These are phyloP conservation scores for Suillus cothurnatus DNA, from an alignment of 768 basidiomycete genomes.

Conservation along the genomic window DNA sequence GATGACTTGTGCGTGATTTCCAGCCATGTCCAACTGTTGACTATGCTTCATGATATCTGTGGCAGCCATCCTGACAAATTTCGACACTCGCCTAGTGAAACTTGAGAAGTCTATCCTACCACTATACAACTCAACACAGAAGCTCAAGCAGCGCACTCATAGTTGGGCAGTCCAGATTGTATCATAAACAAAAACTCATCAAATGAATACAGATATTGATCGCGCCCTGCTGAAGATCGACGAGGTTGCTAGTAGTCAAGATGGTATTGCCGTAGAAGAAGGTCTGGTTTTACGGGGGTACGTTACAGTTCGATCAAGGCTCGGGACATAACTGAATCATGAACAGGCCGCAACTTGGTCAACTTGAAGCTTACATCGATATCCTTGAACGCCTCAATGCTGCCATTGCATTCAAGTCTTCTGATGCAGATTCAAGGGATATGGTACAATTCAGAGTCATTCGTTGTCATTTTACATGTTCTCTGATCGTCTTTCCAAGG, in stretches of 20 bases:
- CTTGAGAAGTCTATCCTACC: constrained; percentile 86
- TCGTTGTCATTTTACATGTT: not conserved
- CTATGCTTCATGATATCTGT: constrained; percentile 27
- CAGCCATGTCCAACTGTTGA: not conserved
- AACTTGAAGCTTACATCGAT: constrained; percentile 67
- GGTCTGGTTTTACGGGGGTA: constrained; percentile 79
- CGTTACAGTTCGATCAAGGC: constrained; percentile 8
- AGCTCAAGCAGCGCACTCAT: constrained; percentile 67
- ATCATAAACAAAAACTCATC: not conserved
- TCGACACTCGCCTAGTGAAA: constrained; percentile 79
- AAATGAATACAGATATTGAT: constrained; percentile 65
- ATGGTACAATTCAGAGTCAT: constrained; percentile 40
- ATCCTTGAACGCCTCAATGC: constrained; percentile 79
- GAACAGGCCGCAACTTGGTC: constrained; percentile 67
- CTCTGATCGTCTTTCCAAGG: constrained; percentile 32
- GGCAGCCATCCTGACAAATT: constrained; percentile 79
- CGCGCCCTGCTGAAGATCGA: constrained; percentile 77
- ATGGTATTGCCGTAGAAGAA: constrained; percentile 77
- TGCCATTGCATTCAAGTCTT: constrained; percentile 73
- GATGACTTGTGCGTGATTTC: constrained; percentile 69
- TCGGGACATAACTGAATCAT: not conserved
- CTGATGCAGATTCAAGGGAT: constrained; percentile 55
- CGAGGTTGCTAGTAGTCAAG: constrained; percentile 73
- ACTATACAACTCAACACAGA: constrained; percentile 76
- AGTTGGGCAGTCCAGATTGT: constrained; percentile 49